Evolutionary conservation across 208 protist species (phyloP).

Genomic region (Naegleria fowleri): DNA sequence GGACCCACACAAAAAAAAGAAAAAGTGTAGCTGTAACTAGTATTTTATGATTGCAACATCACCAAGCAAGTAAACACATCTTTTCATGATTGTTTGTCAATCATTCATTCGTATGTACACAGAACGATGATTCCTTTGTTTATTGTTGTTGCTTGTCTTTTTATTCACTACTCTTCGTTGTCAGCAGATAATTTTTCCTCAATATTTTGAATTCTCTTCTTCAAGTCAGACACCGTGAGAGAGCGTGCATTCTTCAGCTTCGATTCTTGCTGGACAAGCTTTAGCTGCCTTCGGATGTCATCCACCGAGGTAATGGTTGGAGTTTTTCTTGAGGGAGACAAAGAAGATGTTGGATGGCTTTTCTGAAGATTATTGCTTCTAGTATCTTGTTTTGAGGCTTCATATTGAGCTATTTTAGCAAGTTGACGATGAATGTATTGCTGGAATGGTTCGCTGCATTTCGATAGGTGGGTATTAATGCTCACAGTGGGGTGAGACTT

Average conservation of each 20-base stretch:
- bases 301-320: neutral
- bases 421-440: conserved; percentile 37
- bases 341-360: neutral
- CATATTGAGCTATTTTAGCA: neutral
- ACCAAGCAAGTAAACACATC: neutral
- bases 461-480: neutral
- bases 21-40: neutral
- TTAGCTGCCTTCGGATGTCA: neutral
- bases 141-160: too few relatives aligned
- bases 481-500: neutral
- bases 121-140: too few relatives aligned
- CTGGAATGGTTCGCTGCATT: conserved; percentile 39
- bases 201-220: conserved; percentile 1
- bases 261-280: neutral
- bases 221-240: neutral
- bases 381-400: neutral
- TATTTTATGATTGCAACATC: neutral
- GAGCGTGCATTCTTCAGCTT: neutral
- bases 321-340: neutral
- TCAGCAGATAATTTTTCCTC: neutral
- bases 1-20: neutral
- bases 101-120: too few relatives aligned
- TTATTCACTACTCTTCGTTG: neutral
- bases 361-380: neutral
- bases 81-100: too few relatives aligned